Evolutionary conservation across 805 yeast genomes (phyloP), one percentile per base, ranked within the genome.

Genomic region (Saturnispora galanensis): DNA sequence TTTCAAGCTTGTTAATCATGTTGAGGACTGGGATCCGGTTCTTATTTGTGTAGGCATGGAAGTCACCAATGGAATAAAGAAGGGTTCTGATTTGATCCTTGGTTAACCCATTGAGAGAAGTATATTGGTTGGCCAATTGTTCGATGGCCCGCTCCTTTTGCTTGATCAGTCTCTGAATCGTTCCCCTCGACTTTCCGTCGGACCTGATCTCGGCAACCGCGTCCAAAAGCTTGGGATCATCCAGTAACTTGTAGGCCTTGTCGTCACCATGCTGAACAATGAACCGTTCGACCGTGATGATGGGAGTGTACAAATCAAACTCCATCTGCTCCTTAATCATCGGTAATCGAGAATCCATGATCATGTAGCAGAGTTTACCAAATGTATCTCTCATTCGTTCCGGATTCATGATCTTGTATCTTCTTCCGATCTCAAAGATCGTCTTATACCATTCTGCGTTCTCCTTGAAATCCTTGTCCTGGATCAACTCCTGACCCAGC

Each of bases 321-420:
- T 80, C 90, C 80, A 84, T 73, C 42, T 77, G 78, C 12, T 73
- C 76, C 51, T 72, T 74, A 47, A 84, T 74, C 52, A 83, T 87
- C 0, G 87, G 83, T 28, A 81, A 62, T 39, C 84, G 66, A 2
- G 93, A 84, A 60, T 84, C 94, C 93, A 84, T 84, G 32, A 83
- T 78, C 84, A 84, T 84, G 60, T 84, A 84, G 64, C 84, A 80
- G 46, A 84, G 65, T 55, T 84, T 83, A 38, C 94, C 94, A 59
- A 78, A 84, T 4, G 79, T 79, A 54, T 80, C 84, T 49, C 88
- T 71, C 84, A 84, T 79, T 53, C 77, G 71, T 52, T 84, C 88
- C 0, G 94, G 94, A 55, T 84, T 84, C 88, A 84, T 80, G 53
- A 84, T 79, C 57, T 84, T 84, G 64, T 84, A 84, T 37, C 93